Base-by-base conservation (phyloP, 257 asterid genomes). In the Capsicum baccatum region DNA sequence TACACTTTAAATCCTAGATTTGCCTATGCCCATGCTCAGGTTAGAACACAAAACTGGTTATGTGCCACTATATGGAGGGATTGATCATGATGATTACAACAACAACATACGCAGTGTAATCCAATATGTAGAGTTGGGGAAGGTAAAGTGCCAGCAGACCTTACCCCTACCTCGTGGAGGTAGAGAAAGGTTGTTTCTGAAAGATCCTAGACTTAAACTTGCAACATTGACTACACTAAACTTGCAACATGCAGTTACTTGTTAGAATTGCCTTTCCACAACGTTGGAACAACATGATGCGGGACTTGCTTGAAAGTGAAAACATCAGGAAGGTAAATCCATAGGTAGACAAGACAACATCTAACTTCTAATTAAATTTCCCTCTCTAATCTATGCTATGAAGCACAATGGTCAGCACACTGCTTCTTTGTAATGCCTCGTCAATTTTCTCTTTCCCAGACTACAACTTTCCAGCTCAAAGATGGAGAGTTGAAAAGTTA, bases 241-340 rank as follows among this genome's bases (percentile, higher is more conserved):
- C 15, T 71, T 73, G 59, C 80, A 73, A 47, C 42, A 73, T 52
- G 80, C 80, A 47, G 80, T 47, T 42, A 19, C 59, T 73, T 47
- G n/a, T 73, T 73, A 3, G n/a, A 73, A 73, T 48, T 73, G 39
- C 57, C 17, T 47, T 14, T 70, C 79, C 79, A 44, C 79, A 44
- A 44, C 6, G 13, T 39, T 15, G 33, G 33, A 16, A 70, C 56
- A 70, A 70, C 33, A 69, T 42, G 8, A 16, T 15, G 79, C 14
- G 21, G 55, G 79, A 17, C 16, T 44, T 9, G 37, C 79, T 70
- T 70, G 15, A 44, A 70, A 44, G 5, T 70, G 57, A 44, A 70
- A 70, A 44, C 6, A 44, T 12, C 37, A 5, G 15, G 35, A 70
- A 70, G 79, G 35, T 70, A 44, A 44, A 69, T 37, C 78, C 54